These are phyloP conservation scores for Amauroascus verrucosus DNA, from an alignment of 2,329 filamentous ascomycete genomes.

Conservation along the genomic window DNA sequence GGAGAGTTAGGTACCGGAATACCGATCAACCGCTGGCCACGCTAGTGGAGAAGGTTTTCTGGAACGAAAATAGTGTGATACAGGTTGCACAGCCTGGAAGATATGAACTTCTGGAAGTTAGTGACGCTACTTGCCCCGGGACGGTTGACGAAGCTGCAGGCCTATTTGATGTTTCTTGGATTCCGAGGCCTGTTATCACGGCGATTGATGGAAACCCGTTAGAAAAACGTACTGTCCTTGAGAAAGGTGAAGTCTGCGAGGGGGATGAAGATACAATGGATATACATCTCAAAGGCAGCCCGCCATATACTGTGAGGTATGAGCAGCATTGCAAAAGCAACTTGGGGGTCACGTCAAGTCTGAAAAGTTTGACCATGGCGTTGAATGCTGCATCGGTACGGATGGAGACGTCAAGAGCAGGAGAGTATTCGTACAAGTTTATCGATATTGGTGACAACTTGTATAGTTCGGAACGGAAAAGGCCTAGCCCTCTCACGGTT, in stretches of 20 bases:
- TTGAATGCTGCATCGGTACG: conserved; percentile 66
- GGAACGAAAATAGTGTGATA: conserved; percentile 58
- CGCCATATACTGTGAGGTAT: conserved; percentile 77
- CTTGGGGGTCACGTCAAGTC: conserved; percentile 54
- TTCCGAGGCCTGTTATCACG: conserved; percentile 64
- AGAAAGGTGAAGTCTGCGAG: conserved; percentile 81
- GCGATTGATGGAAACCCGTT: conserved; percentile 43
- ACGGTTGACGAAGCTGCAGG: conserved; percentile 63
- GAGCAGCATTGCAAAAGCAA: conserved; percentile 62
- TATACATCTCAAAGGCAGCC: conserved; percentile 64
- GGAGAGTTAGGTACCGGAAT: conserved; percentile 68
- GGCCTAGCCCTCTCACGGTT: conserved; percentile 57
- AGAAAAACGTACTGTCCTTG: conserved; percentile 45
- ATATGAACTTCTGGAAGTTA: conserved; percentile 70
- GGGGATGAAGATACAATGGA: conserved; percentile 87
- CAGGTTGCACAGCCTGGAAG: conserved; percentile 56
- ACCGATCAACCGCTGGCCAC: conserved; percentile 43
- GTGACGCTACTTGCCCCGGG: conserved; percentile 72
- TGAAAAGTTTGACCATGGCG: conserved; percentile 65
- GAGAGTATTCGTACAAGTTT: conserved; percentile 79
- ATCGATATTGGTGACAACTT: conserved; percentile 71
- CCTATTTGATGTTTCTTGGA: conserved; percentile 73
- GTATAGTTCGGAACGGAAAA: conserved; percentile 62
- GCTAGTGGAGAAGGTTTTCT: conserved; percentile 40
- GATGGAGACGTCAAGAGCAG: conserved; percentile 76